Percentiles rank a stretch among this genome's conserved stretches.
phyloP scores from a whole-genome alignment of 176 grass and related monocot genomes.

The Aegilops speltoides region DNA sequence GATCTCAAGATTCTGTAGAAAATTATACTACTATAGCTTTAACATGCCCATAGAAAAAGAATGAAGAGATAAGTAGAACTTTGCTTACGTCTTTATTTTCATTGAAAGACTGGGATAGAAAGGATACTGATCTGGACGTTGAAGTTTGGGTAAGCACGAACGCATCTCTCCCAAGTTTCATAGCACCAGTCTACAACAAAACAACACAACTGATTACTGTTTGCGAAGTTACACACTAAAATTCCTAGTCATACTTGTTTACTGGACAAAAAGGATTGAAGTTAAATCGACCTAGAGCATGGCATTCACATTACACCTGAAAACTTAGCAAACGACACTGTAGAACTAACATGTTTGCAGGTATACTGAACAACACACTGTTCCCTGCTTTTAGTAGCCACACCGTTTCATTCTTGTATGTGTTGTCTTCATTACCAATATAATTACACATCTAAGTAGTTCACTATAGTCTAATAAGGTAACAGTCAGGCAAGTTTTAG shows the following conservation, averaged over 20 bases:
- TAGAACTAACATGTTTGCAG: background rate
- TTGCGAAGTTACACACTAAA: background rate
- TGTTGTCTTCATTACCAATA: background rate
- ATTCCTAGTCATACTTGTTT: slow-evolving; percentile 8
- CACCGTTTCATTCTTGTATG: background rate
- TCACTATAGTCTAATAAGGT: background rate
- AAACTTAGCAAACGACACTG: background rate
- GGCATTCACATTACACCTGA: background rate
- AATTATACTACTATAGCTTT: slow-evolving; percentile 4
- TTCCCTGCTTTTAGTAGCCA: background rate
- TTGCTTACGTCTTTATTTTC: slow-evolving; percentile 60
- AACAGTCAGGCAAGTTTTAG: background rate
- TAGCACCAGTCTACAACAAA: slow-evolving; percentile 67
- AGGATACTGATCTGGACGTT: slow-evolving; percentile 71
- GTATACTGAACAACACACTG: background rate
- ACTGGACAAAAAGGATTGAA: background rate
- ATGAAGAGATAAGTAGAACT: background rate
- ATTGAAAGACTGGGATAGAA: slow-evolving; percentile 81
- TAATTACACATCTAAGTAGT: background rate
- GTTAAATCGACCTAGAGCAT: background rate
- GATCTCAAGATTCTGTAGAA: slow-evolving; percentile 80
- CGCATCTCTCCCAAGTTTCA: slow-evolving; percentile 82
- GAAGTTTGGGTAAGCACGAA: slow-evolving; percentile 79
- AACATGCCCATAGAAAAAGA: background rate
- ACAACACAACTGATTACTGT: background rate